These are phyloP conservation scores for Prunus yedoensis DNA, from an alignment of 331 rosid species.

Conservation along the genomic window DNA sequence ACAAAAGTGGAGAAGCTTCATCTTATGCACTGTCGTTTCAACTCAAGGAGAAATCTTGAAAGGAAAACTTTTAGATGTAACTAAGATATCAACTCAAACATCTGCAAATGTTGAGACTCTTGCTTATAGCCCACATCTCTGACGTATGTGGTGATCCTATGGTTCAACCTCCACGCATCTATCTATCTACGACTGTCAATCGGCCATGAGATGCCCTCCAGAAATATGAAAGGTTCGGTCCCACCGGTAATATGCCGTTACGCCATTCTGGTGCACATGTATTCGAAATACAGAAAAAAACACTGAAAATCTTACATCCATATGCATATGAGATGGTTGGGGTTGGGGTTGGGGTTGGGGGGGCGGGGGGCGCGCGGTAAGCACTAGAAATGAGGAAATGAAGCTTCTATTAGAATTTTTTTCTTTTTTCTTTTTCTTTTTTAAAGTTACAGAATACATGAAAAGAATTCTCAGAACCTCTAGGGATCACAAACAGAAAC, in stretches of 20 bases:
- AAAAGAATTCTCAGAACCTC: background rate
- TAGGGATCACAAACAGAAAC: constrained; percentile 19
- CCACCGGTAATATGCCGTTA: background rate
- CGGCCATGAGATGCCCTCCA: background rate
- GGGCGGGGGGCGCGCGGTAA: too few relatives aligned
- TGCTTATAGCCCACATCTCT: background rate
- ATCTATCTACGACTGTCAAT: background rate
- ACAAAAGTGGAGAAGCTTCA: background rate
- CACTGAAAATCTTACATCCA: background rate
- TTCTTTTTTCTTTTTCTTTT: background rate
- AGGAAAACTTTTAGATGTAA: too few relatives aligned
- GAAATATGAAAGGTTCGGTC: background rate
- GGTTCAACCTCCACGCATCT: background rate
- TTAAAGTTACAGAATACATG: background rate
- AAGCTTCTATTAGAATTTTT: background rate
- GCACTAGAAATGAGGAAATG: background rate
- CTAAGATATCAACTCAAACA: too few relatives aligned
- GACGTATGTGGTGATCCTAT: background rate
- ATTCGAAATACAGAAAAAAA: background rate
- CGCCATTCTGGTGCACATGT: background rate
- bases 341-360: too few relatives aligned
- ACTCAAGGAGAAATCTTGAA: background rate
- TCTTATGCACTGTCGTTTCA: constrained; percentile 1
- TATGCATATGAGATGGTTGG: background rate
- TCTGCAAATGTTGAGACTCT: too few relatives aligned